These are phyloP conservation scores for Lichtheimia hyalospora DNA, from an alignment of 371 early-diverging fungal genomes.

Conservation along the genomic window DNA sequence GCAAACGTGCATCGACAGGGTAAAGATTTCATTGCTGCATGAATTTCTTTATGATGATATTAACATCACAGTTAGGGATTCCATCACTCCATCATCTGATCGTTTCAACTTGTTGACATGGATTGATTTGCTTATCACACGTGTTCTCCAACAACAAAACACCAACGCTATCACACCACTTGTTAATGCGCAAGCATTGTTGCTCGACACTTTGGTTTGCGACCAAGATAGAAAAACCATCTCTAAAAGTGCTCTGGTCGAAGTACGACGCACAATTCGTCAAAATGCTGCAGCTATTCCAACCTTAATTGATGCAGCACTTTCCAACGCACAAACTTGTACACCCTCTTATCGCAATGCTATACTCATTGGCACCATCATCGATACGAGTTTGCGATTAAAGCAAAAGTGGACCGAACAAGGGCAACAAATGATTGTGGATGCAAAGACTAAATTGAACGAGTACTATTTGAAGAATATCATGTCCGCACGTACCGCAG, in stretches of 20 bases:
- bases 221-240: conserved; percentile 43
- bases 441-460: conserved; percentile 48
- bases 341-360: conserved; percentile 56
- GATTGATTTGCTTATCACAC: conserved; percentile 50
- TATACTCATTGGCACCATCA: conserved; percentile 58
- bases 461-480: conserved; percentile 67
- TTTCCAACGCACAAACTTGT: conserved; percentile 37
- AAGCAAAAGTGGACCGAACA: conserved; percentile 34
- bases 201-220: conserved; percentile 52
- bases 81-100: conserved; percentile 51
- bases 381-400: conserved; percentile 57
- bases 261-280: conserved; percentile 61
- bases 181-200: conserved; percentile 53
- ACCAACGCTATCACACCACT: conserved; percentile 28
- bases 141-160: conserved; percentile 34
- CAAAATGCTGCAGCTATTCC: conserved; percentile 52
- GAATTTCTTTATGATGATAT: not conserved
- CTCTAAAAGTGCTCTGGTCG: conserved; percentile 51
- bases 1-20: conserved; percentile 50
- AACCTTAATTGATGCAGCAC: conserved; percentile 40
- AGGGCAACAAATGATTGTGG: conserved; percentile 27
- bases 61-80: conserved; percentile 26
- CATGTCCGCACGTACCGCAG: conserved; percentile 56
- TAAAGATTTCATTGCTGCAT: conserved; percentile 25
- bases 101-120: conserved; percentile 64